phyloP scores from a whole-genome alignment of 768 basidiomycete genomes.

The Pisolithus sp. region DNA sequence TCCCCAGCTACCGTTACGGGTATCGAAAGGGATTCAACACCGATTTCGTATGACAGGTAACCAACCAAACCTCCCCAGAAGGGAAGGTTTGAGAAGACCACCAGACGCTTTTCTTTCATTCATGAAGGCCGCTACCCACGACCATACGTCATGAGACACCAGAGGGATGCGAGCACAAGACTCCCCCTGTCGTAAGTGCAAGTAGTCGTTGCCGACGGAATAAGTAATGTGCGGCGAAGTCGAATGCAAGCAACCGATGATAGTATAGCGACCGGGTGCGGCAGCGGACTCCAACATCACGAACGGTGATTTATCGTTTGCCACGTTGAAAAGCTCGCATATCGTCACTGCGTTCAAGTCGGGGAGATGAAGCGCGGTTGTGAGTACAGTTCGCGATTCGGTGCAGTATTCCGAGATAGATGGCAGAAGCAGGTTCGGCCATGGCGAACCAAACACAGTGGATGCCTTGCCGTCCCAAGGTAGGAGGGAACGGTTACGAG shows the following conservation, averaged over 20 bases:
- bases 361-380: constrained; percentile 26
- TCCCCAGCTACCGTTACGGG: constrained; percentile 17
- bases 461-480: constrained; percentile 38
- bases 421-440: constrained; percentile 43
- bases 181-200: constrained; percentile 40
- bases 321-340: constrained; percentile 63
- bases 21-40: constrained; percentile 49
- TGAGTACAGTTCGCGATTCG: constrained; percentile 28
- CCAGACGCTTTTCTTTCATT: constrained; percentile 34
- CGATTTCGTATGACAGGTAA: constrained; percentile 74
- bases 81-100: constrained; percentile 41
- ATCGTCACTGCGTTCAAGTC: constrained; percentile 38
- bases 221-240: constrained; percentile 56
- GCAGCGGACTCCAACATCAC: constrained; percentile 74
- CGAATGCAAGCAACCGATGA: constrained; percentile 56
- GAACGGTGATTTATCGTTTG: constrained; percentile 53
- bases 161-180: constrained; percentile 35
- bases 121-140: constrained; percentile 73
- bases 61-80: constrained; percentile 86
- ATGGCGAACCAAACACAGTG: constrained; percentile 42
- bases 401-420: constrained; percentile 14
- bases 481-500: constrained; percentile 29
- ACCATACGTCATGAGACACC: constrained; percentile 56
- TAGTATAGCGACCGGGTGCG: constrained; percentile 66
- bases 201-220: constrained; percentile 42